Base-by-base conservation (phyloP, 2,329 filamentous ascomycete species). In the Trichoderma brevicompactum region DNA sequence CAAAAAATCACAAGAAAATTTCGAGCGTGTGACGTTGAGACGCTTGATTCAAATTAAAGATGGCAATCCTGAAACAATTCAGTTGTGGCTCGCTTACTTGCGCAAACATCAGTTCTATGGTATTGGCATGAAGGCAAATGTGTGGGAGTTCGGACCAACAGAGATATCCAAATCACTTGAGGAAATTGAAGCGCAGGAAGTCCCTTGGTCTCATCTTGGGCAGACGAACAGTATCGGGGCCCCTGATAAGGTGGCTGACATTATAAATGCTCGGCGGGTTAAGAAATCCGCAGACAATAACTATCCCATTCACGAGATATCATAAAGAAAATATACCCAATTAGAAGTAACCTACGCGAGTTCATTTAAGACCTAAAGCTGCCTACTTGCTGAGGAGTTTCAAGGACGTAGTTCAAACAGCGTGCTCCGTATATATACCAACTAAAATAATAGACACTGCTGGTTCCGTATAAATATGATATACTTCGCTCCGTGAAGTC, bases 1-100 rank as follows among this genome's bases (percentile, higher is more conserved):
- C 83, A 99, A 98, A 81, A 99, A 99, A 81, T 90, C 88, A 43
- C 94, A 99, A 79, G 95, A 99, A 80, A 99, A 99, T 79, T 99
- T 96, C 74, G 94, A 98, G 81, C 86, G 95, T 63, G 89, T 95
- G 67, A 99, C 95, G 1, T 79, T 94, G 72, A 87, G 94, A 63
- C 84, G 95, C 13, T 78, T 97, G 72, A 93, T 99, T 60, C 93
- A 97, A 79, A 95, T 99, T 74, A 90, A 92, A 70, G 95, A 98
- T 74, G 95, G 93, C 0, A 85, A 97, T 73, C 89, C 93, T 0
- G 92, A 97, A 76, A 89, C 88, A 1, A 93, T 99, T 41, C 90
- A 96, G 78, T 78, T 94, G 34, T 99, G 95, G 95, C 81, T 99
- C 66, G 93, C 92, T 0, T 98, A 96, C 75, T 77, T 99, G 74